phyloP scores from a whole-genome alignment of 768 basidiomycete species.

The Mycena amicta region DNA sequence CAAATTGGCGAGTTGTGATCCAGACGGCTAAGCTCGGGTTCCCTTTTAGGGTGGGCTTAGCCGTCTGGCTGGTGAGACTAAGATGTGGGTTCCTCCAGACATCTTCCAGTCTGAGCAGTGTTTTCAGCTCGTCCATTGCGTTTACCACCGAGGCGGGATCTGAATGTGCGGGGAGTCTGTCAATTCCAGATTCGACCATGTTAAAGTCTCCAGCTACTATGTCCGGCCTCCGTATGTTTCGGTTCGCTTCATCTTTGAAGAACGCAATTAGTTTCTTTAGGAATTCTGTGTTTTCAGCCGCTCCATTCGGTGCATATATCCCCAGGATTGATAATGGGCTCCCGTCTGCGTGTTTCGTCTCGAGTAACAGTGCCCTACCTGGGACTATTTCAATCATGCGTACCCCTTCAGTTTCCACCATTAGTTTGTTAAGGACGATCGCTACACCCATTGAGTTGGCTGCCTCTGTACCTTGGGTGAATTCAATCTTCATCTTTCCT shows the following conservation, averaged over 20 bases:
- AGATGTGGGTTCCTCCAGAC: constrained; percentile 42
- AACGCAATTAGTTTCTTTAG: constrained; percentile 25
- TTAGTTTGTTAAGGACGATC: constrained; percentile 35
- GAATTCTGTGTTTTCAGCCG: constrained; percentile 30
- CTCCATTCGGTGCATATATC: constrained; percentile 39
- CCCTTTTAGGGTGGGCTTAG: too few relatives aligned
- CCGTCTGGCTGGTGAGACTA: too few relatives aligned
- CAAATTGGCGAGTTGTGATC: too few relatives aligned
- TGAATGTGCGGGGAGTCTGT: constrained; percentile 31
- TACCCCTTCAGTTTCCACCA: constrained; percentile 16
- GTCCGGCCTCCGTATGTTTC: constrained; percentile 27
- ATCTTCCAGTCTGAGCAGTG: constrained; percentile 24
- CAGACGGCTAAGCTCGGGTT: too few relatives aligned
- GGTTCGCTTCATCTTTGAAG: constrained; percentile 6
- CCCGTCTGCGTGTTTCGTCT: constrained; percentile 22
- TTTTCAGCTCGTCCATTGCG: constrained; percentile 28
- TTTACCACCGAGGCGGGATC: constrained; percentile 23
- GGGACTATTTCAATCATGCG: neutral
- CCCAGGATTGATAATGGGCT: constrained; percentile 29
- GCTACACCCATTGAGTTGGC: constrained; percentile 34
- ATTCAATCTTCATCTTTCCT: constrained; percentile 21
- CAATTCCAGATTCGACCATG: constrained; percentile 39
- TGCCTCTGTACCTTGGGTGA: constrained; percentile 14
- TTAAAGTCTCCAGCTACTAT: constrained; percentile 48
- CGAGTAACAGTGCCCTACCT: constrained; percentile 4